Evolutionary conservation across 768 basidiomycete species (phyloP), one percentile per base, ranked within the genome.

Genomic region (Phylloporus sp.): DNA sequence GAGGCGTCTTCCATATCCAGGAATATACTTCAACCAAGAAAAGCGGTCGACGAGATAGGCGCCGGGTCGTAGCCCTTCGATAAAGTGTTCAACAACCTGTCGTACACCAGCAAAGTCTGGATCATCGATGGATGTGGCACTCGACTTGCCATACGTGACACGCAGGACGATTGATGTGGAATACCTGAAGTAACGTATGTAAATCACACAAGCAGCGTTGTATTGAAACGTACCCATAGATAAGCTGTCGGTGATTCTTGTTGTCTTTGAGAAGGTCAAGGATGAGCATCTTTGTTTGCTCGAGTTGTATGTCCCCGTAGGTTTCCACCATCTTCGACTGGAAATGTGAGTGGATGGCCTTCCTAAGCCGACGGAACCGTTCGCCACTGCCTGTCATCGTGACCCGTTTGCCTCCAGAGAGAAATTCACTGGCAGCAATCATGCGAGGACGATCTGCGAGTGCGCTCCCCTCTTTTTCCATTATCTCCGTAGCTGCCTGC

Each of bases 401-500:
- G 8, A 79, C 68, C 22, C 81, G 67, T 74, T 82, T 81, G 0
- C 78, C 78, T 5, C 80, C 79, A 0, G 76, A 79, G 1, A 84
- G 68, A 0, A 79, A 74, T 49, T 83, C 79, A 2, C 76, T 75
- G 0, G 79, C 81, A 0, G 82, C 73, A 38, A 84, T 78, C n/a
- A n/a, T n/a, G n/a, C n/a, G n/a, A n/a, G n/a, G n/a, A n/a, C n/a
- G n/a, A n/a, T n/a, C n/a, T n/a, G 47, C 76, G 10, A 78, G 69
- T 1, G 70, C 60, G 0, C 76, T 75, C 0, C 81, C 81, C 57
- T 82, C 80, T 47, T 78, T 77, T 64, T 84, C 82, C 80, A 84
- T 78, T 40, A 84, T 77, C 8, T 83, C 81, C 0, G 79, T 72
- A 0, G 81, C 80, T 10, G 79, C 80, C 63, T 82, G 44, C 2